Percentiles rank a stretch among this genome's conserved stretches.
Conservation (phyloP, 805 yeast species). For the Candida boidinii region DNA sequence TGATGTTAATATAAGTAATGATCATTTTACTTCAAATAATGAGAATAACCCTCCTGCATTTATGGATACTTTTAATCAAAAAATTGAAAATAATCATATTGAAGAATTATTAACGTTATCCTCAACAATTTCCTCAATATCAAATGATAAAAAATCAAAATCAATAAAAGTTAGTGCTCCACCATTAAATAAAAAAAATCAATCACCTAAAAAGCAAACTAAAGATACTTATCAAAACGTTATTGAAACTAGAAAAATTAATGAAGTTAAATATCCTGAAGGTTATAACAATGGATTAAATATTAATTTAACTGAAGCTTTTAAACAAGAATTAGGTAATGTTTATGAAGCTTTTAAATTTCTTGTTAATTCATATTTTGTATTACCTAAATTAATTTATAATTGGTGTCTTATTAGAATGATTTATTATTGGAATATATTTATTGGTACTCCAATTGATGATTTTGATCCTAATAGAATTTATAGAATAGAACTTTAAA, state of each 20-base stretch:
- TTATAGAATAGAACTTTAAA: conserved; percentile 16
- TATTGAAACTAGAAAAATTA: no score
- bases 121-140: background rate
- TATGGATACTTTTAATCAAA: no score
- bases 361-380: conserved; percentile 54
- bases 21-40: background rate
- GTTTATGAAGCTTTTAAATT: conserved; percentile 56
- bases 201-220: no score
- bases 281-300: background rate
- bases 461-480: conserved; percentile 24
- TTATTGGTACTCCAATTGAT: conserved; percentile 50
- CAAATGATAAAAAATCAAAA: background rate
- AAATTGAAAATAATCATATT: no score
- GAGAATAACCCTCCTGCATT: no score
- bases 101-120: no score
- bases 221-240: no score
- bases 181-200: no score
- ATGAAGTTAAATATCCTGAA: background rate
- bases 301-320: conserved; percentile 27
- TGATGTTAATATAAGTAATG: conserved; percentile 2
- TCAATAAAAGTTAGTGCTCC: background rate
- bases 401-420: conserved; percentile 38
- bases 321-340: conserved; percentile 40
- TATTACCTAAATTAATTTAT: conserved; percentile 59
- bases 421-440: conserved; percentile 60